Conservation (phyloP, 73 alveolate species). For the Breviolum minutum region DNA sequence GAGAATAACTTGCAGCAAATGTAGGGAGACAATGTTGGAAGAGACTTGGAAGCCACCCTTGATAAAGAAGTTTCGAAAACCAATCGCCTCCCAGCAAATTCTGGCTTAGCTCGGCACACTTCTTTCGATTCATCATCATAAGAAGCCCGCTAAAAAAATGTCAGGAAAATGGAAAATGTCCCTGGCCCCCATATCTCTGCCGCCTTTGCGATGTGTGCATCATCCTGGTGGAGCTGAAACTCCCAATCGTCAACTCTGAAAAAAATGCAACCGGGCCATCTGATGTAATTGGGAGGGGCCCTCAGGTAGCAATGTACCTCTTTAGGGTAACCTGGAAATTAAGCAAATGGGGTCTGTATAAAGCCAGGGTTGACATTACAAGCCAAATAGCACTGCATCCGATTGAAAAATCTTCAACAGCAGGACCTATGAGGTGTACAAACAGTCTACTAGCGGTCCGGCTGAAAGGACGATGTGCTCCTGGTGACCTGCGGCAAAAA, state of each 20-base stretch:
- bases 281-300: not conserved
- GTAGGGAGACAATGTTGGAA: not conserved
- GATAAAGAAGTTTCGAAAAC: constrained; percentile 7
- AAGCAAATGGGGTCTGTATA: too few species aligned
- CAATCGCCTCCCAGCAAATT: constrained; percentile 9
- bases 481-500: not conserved
- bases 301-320: not conserved
- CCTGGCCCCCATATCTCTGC: too few species aligned
- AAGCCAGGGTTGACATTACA: too few species aligned
- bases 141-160: not conserved
- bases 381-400: too few species aligned
- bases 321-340: not conserved
- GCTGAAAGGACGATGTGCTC: constrained; percentile 16
- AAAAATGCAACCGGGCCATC: not conserved
- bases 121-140: not conserved
- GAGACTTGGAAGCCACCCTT: constrained; percentile 32
- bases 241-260: too few species aligned
- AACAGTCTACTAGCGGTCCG: not conserved
- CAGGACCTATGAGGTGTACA: too few species aligned
- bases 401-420: too few species aligned
- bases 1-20: not conserved
- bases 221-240: not conserved
- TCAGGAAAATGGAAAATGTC: too few species aligned
- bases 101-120: not conserved
- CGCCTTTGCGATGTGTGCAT: constrained; percentile 15